Evolutionary conservation across 225 moss, liverwort and hornwort species (phyloP), one percentile per base, ranked within the genome.

Genomic region (Anthoceros angustus): DNA sequence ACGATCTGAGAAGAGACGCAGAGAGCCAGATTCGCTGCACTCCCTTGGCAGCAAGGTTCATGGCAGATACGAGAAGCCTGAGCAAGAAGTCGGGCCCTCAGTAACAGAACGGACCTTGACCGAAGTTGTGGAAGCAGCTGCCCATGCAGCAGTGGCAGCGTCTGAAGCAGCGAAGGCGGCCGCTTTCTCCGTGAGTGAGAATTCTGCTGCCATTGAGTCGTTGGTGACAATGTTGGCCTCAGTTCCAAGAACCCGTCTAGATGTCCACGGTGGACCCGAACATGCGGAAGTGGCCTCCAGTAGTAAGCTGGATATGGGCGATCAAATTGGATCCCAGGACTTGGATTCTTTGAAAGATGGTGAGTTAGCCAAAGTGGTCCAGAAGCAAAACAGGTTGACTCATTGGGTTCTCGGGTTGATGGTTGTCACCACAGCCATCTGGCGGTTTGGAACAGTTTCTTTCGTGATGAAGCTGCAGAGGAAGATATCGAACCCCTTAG

Each of bases 391-490:
- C 50, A 71, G 43, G 69, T n/a, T 39, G 7, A 81, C 75, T 18
- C 81, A 84, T 39, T 81, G 84, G 84, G 72, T 79, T 32, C 42
- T 84, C 62, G 84, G 77, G 25, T 66, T 84, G 32, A 79, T 77
- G 71, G 76, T 67, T 39, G 64, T 81, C 50, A 71, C 79, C 45
- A 68, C 84, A 43, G 48, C 81, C 42, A 74, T 63, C 39, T 84
- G 84, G 81, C 73, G 81, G 64, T 64, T 79, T 55, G 76, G 70
- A 67, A 79, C 79, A 26, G 73, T 75, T 25, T 77, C 67, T 48
- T 40, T 61, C 43, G 75, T 32, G 55, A 75, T 67, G 40, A 62
- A 63, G 12, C 41, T 77, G 16, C 8, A 41, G 20, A 40, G 48
- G 4, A 84, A 81, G 70, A 0, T 84, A 0, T 71, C 20, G n/a